phyloP scores from a whole-genome alignment of 768 basidiomycete species.

The Leccinum sublutescens region DNA sequence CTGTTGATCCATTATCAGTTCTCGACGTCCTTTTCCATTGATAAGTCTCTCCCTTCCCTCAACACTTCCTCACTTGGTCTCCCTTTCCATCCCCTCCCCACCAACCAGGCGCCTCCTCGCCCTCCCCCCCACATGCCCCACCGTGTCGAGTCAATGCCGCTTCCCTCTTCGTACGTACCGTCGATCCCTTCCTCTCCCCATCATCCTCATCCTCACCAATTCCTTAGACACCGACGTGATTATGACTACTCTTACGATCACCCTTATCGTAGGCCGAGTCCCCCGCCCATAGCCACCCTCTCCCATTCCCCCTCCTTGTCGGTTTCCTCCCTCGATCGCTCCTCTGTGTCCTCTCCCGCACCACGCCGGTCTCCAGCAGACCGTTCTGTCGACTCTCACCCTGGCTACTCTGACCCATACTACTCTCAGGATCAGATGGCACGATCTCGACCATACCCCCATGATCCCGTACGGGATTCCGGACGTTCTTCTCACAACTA shows the following conservation, averaged over 20 bases:
- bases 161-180: constrained; percentile 34
- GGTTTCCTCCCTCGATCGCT: constrained; percentile 58
- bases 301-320: constrained; percentile 62
- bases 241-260: constrained; percentile 43
- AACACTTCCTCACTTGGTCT: constrained; percentile 23
- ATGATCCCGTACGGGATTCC: constrained; percentile 33
- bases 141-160: constrained; percentile 42
- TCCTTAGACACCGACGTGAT: constrained; percentile 34
- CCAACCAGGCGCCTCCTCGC: constrained; percentile 12
- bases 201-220: constrained; percentile 35
- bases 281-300: constrained; percentile 48
- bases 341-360: constrained; percentile 59
- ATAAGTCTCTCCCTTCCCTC: constrained; percentile 36
- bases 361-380: constrained; percentile 41
- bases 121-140: constrained; percentile 45
- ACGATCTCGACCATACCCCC: constrained; percentile 33
- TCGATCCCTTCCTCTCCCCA: constrained; percentile 22
- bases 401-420: constrained; percentile 38
- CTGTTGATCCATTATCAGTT: constrained; percentile 41
- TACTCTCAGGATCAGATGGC: constrained; percentile 37
- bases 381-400: constrained; percentile 30
- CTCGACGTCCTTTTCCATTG: constrained; percentile 33
- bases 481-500: constrained; percentile 38
- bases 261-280: constrained; percentile 41
- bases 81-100: constrained; percentile 16